These are phyloP conservation scores for Castanea sativa DNA, from an alignment of 306 rosid genomes.

Conservation along the genomic window DNA sequence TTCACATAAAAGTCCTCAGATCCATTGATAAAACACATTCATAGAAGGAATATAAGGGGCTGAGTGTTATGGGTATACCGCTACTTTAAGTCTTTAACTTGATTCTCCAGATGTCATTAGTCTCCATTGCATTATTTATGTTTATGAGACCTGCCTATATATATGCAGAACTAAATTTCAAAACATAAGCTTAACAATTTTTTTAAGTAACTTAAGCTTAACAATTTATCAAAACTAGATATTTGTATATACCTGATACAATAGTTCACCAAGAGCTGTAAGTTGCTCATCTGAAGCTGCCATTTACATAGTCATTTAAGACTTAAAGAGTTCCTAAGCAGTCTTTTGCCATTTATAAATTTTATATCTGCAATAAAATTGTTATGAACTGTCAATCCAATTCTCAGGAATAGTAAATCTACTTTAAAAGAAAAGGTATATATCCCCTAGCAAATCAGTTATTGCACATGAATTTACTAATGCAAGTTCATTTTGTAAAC, in stretches of 20 bases:
- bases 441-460: not conserved
- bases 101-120: not conserved
- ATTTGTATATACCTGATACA: conserved; percentile 70
- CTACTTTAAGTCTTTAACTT: not conserved
- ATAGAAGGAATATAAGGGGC: not conserved
- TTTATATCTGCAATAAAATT: conserved; percentile 48
- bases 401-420: not conserved
- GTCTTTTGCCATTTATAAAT: too few relatives aligned
- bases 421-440: not conserved
- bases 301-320: too few relatives aligned
- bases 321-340: too few relatives aligned
- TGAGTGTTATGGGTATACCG: not conserved
- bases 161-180: not conserved
- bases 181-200: not conserved
- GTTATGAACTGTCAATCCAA: conserved; percentile 14
- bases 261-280: conserved; percentile 76
- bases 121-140: not conserved
- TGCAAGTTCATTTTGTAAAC: not conserved
- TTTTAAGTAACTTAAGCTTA: not conserved
- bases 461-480: not conserved
- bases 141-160: not conserved
- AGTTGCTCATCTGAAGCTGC: conserved; percentile 70
- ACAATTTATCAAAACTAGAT: not conserved
- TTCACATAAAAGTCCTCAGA: not conserved
- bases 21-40: not conserved